Base-by-base conservation (phyloP, 2,329 filamentous ascomycete species). In the Catunica adiposa region DNA sequence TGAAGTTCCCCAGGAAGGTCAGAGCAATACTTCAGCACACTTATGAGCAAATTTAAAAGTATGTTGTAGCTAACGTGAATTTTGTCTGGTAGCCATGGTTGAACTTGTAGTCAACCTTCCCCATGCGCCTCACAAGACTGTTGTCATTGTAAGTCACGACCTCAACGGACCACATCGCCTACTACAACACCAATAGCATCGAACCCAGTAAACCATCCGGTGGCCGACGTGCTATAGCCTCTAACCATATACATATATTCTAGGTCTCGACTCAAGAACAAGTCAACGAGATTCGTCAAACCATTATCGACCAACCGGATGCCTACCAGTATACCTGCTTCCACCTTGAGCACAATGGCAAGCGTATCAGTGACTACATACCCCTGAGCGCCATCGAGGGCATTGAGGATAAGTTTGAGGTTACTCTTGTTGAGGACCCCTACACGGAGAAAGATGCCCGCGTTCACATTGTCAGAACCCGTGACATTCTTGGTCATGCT, bases 311-410 rank as follows among this genome's bases (percentile, higher is more conserved):
- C 70, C 78, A 89, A 52, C 92, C 92, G 3, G 78, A 84, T 59
- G 94, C 90, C 53, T 92, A 96, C 72, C 89, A 94, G 70, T 96
- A 96, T 73, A 94, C 92, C 54, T 98, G 92, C 75, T 98, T 98
- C 74, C 92, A 98, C 71, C 82, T 98, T 64, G 89, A 97, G 71
- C 83, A 89, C 71, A 83, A 86, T 58, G 87, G 88, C 62, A 75
- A 86, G 69, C 84, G 86, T 61, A 84, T 98, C 76, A 97, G 97
- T 69, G 92, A 98, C 70, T 97, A 92, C 64, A 79, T 94, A 58
- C 84, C 94, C 67, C 78, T 98, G 60, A 89, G 87, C 55, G 90
- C 98, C 66, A 85, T 98, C 56, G 77, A 84, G 51, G 88, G 80
- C 56, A 78, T 98, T 56, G 79, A 80, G 54, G 70, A 83, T 34